Evolutionary conservation across 345 rosid species (phyloP).

Genomic region (Xanthoceras sorbifolium): DNA sequence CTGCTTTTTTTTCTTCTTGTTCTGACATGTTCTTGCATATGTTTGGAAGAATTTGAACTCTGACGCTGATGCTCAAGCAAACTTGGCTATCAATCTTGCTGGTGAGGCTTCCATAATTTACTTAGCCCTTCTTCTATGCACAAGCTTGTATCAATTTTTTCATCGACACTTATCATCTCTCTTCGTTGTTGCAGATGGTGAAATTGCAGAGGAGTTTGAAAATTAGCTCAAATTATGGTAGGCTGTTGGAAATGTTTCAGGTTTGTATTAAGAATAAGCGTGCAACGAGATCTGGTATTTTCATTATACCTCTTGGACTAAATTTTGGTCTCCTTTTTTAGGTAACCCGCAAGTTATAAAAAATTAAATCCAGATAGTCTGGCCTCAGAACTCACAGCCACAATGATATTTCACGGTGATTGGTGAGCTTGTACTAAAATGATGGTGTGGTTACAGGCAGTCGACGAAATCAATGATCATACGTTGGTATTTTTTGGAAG

Average conservation of each 20-base stretch:
- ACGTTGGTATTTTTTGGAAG: not conserved
- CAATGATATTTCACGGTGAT: no score
- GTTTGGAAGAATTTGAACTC: slow-evolving; percentile 55
- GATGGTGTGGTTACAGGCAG: not conserved
- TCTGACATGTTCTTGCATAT: slow-evolving; percentile 28
- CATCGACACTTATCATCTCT: slow-evolving; percentile 13
- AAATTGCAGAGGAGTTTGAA: slow-evolving; percentile 45
- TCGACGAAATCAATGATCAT: not conserved
- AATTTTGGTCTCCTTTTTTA: not conserved
- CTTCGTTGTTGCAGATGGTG: slow-evolving; percentile 50
- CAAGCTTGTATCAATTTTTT: slow-evolving; percentile 1
- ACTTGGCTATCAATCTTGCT: slow-evolving; percentile 59
- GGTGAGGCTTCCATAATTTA: slow-evolving; percentile 50
- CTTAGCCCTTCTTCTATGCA: slow-evolving; percentile 3
- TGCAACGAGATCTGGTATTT: not conserved
- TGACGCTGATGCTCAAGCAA: slow-evolving; percentile 89
- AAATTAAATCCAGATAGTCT: not conserved
- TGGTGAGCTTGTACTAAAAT: not conserved
- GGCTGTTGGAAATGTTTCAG: slow-evolving; percentile 17
- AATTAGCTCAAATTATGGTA: slow-evolving; percentile 17
- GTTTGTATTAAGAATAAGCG: slow-evolving; percentile 21
- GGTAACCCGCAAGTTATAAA: not conserved
- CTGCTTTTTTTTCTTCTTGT: not conserved
- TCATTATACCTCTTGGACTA: slow-evolving; percentile 10
- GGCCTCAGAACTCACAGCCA: slow-evolving; percentile 1